Conservation (phyloP, 371 early-diverging fungal species). For the Chytridium lagenaria region DNA sequence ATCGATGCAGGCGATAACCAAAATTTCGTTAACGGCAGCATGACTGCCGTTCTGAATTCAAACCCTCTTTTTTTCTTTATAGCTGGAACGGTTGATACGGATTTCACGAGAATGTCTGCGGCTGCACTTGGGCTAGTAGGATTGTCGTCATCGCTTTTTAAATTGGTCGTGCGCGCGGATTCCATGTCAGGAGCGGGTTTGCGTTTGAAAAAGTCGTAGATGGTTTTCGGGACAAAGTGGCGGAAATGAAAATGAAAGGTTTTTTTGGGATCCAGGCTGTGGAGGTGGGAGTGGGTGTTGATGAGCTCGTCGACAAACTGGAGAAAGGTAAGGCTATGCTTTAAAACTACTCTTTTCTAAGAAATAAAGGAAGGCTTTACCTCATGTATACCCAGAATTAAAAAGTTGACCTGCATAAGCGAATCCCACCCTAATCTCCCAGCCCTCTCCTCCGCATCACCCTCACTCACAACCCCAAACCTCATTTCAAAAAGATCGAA, state of each 20-base stretch:
- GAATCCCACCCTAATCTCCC: conserved; percentile 4
- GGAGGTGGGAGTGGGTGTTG: background rate
- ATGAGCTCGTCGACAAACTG: background rate
- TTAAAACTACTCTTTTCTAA: background rate
- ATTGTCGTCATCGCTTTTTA: no score
- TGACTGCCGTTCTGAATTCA: background rate
- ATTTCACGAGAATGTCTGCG: no score
- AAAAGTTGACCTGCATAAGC: conserved; percentile 29
- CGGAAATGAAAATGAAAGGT: conserved; percentile 12
- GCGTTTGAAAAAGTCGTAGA: background rate
- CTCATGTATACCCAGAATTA: conserved; percentile 27
- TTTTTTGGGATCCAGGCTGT: background rate
- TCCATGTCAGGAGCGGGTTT: background rate
- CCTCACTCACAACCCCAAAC: background rate
- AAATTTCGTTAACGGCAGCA: conserved; percentile 15
- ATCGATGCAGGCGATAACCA: conserved; percentile 24
- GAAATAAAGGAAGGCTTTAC: no score
- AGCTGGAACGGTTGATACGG: no score
- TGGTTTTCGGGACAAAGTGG: background rate
- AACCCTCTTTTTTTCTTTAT: background rate
- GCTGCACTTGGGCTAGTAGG: no score
- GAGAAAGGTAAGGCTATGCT: background rate
- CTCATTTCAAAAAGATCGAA: conserved; percentile 9
- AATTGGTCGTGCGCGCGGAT: background rate
- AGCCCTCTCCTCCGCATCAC: background rate